Evolutionary conservation across 192 early-diverging fungal genomes (phyloP).

Genomic region (Allomyces javanicus): DNA sequence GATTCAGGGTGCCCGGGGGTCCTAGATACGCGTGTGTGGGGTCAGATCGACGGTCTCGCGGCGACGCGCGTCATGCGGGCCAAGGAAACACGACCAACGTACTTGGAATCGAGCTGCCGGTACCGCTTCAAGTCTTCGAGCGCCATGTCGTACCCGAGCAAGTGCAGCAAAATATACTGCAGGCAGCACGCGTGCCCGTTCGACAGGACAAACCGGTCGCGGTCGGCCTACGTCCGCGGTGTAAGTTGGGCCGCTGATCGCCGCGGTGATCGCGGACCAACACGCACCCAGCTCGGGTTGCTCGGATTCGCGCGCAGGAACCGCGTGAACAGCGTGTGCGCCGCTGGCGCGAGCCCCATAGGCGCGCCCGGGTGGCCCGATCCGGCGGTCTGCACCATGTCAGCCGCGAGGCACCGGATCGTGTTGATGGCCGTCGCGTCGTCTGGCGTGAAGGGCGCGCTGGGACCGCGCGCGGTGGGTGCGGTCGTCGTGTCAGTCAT

Average conservation of each 20-base stretch:
- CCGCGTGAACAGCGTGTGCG: slow-evolving; percentile 68
- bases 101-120: slow-evolving; percentile 63
- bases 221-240: slow-evolving; percentile 38
- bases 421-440: slow-evolving; percentile 59
- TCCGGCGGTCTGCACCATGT: slow-evolving; percentile 70
- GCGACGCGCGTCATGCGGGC: slow-evolving; percentile 1
- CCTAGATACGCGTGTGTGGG: slow-evolving; percentile 17
- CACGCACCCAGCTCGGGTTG: slow-evolving; percentile 68
- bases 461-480: background rate
- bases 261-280: too few relatives aligned
- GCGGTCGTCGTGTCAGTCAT: too few relatives aligned
- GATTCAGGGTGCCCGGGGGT: slow-evolving; percentile 94
- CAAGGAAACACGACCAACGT: slow-evolving; percentile 14
- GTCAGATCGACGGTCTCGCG: background rate
- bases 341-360: slow-evolving; percentile 93
- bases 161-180: slow-evolving; percentile 75
- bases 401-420: slow-evolving; percentile 74
- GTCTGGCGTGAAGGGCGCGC: slow-evolving; percentile 12
- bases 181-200: slow-evolving; percentile 90
- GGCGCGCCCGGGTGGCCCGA: slow-evolving; percentile 95
- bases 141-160: slow-evolving; percentile 67
- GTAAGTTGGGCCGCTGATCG: too few relatives aligned
- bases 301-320: slow-evolving; percentile 68
- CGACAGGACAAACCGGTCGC: slow-evolving; percentile 93
- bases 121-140: slow-evolving; percentile 82